A percentile compares a stretch with the other conserved stretches of the same genome.
phyloP scores from a whole-genome alignment of 2,329 filamentous ascomycete species.

The Aspergillus sp. region DNA sequence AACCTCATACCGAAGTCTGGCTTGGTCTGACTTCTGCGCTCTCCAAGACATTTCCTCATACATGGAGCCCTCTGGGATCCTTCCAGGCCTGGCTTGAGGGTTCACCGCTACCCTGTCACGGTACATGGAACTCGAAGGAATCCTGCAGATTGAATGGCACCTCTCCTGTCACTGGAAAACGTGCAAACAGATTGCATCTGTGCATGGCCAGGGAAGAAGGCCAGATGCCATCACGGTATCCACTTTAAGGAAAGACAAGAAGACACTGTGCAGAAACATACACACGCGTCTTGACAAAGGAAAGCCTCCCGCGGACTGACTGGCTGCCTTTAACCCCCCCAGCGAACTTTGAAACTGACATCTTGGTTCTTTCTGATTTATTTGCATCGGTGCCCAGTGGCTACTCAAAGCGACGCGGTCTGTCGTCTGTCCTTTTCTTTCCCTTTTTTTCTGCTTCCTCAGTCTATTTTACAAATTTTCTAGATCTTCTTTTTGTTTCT shows the following conservation, averaged over 20 bases:
- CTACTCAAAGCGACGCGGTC: not conserved
- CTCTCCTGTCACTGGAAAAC: constrained; percentile 1
- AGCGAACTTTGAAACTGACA: constrained; percentile 1
- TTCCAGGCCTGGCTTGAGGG: constrained; percentile 6
- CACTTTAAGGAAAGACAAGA: constrained; percentile 9
- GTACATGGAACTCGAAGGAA: constrained; percentile 10
- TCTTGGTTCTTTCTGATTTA: not conserved
- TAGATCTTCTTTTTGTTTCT: constrained; percentile 5
- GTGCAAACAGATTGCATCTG: constrained; percentile 13
- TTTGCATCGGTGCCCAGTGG: constrained; percentile 7
- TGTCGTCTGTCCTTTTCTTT: constrained; percentile 1
- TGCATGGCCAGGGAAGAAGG: constrained; percentile 1
- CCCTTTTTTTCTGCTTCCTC: constrained; percentile 4
- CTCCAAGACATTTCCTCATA: constrained; percentile 15
- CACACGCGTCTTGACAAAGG: constrained; percentile 19
- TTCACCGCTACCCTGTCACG: constrained; percentile 15
- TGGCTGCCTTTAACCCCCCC: not conserved
- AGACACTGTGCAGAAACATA: constrained; percentile 4
- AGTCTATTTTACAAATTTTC: constrained; percentile 3
- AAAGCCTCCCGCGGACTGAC: not conserved
- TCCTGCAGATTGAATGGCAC: constrained; percentile 5
- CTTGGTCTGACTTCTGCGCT: constrained; percentile 3
- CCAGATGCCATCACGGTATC: constrained; percentile 15
- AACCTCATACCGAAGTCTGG: constrained; percentile 8
- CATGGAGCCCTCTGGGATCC: constrained; percentile 5